Conservation (phyloP, 495 filamentous ascomycete genomes). For the Xylaria flabelliformis region DNA sequence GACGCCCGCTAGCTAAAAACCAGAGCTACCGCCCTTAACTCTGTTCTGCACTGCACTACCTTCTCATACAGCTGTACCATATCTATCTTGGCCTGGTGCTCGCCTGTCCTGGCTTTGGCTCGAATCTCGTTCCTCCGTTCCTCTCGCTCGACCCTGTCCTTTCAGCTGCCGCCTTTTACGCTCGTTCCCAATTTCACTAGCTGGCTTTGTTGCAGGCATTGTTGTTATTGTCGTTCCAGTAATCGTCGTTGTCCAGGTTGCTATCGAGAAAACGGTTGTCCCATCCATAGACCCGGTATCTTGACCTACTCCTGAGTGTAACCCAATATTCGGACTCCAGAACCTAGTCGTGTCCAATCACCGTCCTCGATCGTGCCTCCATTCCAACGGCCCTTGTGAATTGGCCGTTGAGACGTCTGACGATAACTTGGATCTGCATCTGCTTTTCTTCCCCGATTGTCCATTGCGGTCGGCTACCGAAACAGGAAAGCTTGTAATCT, state of each 20-base stretch:
- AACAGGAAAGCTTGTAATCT: slow-evolving; percentile 34
- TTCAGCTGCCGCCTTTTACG: slow-evolving; percentile 35
- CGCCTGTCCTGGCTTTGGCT: slow-evolving; percentile 33
- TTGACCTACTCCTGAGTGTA: slow-evolving; percentile 28
- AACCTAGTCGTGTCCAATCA: slow-evolving; percentile 36
- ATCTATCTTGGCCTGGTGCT: slow-evolving; percentile 12
- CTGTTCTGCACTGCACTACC: slow-evolving; percentile 1
- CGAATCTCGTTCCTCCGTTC: slow-evolving; percentile 30
- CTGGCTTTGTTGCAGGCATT: slow-evolving; percentile 30
- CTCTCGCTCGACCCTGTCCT: slow-evolving; percentile 31
- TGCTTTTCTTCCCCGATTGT: slow-evolving; percentile 35
- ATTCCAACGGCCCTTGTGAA: slow-evolving; percentile 39
- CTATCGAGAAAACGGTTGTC: slow-evolving; percentile 27
- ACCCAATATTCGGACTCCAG: slow-evolving; percentile 20
- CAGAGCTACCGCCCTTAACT: slow-evolving; percentile 22
- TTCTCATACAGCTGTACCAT: slow-evolving; percentile 18
- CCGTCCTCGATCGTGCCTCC: slow-evolving; percentile 13
- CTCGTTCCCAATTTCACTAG: slow-evolving; percentile 39
- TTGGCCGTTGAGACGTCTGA: slow-evolving; percentile 37
- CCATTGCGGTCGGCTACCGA: slow-evolving; percentile 35
- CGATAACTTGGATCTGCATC: slow-evolving; percentile 41
- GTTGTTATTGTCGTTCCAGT: slow-evolving; percentile 30
- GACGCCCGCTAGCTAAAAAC: slow-evolving; percentile 18
- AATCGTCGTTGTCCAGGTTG: slow-evolving; percentile 26
- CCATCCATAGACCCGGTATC: slow-evolving; percentile 28